Evolutionary conservation across 345 rosid genomes (phyloP).

Genomic region (Aurinia saxatilis): DNA sequence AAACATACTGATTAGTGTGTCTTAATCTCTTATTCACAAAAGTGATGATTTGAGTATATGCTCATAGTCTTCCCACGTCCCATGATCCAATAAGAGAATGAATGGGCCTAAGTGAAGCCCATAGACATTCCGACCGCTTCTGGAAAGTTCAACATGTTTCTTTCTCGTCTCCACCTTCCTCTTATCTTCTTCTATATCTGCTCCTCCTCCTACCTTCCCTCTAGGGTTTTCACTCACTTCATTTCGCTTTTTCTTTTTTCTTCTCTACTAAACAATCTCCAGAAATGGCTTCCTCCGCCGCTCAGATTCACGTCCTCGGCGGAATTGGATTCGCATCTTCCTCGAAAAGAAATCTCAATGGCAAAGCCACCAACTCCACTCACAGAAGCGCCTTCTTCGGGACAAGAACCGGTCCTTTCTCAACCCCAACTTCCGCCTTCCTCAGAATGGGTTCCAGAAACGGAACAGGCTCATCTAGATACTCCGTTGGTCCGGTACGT

Average conservation of each 20-base stretch:
- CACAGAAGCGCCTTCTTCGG: slow-evolving; percentile 58
- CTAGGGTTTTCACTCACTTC: background rate
- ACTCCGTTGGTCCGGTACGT: slow-evolving; percentile 45
- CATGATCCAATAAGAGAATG: too few species aligned
- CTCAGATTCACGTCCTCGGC: slow-evolving; percentile 67
- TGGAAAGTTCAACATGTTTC: slow-evolving; percentile 9
- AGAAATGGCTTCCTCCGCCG: slow-evolving; percentile 69
- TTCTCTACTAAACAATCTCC: background rate
- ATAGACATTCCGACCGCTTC: background rate
- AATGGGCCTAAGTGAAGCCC: too few species aligned
- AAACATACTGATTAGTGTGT: too few species aligned
- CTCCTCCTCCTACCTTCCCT: background rate
- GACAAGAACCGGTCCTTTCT: slow-evolving; percentile 21
- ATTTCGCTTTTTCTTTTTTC: background rate
- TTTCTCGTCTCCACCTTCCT: slow-evolving; percentile 1
- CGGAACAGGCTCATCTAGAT: slow-evolving; percentile 30
- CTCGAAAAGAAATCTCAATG: slow-evolving; percentile 9
- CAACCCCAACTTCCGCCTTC: slow-evolving; percentile 36
- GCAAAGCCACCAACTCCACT: background rate
- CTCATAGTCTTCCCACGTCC: too few species aligned
- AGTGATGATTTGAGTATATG: too few species aligned
- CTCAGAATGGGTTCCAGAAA: slow-evolving; percentile 29
- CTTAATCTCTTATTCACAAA: too few species aligned
- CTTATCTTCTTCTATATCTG: slow-evolving; percentile 24
- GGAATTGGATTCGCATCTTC: slow-evolving; percentile 35